Percentiles rank a stretch among this genome's conserved stretches.
phyloP scores from a whole-genome alignment of 2,329 filamentous ascomycete genomes.

The Talaromyces sp. region DNA sequence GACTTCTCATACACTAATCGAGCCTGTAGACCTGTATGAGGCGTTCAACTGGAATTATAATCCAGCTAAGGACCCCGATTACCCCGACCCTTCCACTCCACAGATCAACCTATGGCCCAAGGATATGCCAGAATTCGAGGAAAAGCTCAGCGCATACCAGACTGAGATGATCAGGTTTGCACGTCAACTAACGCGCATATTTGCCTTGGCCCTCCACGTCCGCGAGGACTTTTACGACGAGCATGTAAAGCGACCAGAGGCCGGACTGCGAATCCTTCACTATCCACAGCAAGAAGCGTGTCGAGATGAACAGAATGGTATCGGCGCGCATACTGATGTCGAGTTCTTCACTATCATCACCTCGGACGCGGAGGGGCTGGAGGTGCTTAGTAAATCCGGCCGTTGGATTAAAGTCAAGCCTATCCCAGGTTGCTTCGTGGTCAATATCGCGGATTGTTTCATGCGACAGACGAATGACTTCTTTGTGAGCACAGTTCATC shows the following conservation, averaged over 20 bases:
- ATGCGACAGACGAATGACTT: constrained; percentile 38
- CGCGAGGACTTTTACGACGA: constrained; percentile 40
- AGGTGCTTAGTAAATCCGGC: constrained; percentile 37
- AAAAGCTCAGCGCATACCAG: constrained; percentile 5
- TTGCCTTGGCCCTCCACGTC: constrained; percentile 39
- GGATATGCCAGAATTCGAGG: constrained; percentile 3
- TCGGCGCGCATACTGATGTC: constrained; percentile 36
- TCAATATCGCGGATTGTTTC: constrained; percentile 39
- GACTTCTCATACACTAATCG: neutral
- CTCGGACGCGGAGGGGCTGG: constrained; percentile 34
- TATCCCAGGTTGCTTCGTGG: constrained; percentile 34
- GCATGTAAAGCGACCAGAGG: constrained; percentile 34
- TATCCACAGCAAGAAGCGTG: constrained; percentile 30
- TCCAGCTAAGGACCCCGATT: constrained; percentile 5
- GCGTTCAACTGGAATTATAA: constrained; percentile 10
- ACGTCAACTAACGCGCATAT: constrained; percentile 36
- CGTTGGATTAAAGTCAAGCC: constrained; percentile 37
- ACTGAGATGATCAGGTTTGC: constrained; percentile 5
- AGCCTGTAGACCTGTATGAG: constrained; percentile 4
- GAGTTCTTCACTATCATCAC: constrained; percentile 39
- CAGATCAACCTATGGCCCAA: constrained; percentile 8
- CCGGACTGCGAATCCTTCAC: constrained; percentile 36
- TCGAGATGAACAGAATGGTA: constrained; percentile 28
- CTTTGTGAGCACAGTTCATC: constrained; percentile 38
- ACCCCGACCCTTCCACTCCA: constrained; percentile 6